Conservation (phyloP, 2,329 filamentous ascomycete species). For the Tolypocladium tropicale region DNA sequence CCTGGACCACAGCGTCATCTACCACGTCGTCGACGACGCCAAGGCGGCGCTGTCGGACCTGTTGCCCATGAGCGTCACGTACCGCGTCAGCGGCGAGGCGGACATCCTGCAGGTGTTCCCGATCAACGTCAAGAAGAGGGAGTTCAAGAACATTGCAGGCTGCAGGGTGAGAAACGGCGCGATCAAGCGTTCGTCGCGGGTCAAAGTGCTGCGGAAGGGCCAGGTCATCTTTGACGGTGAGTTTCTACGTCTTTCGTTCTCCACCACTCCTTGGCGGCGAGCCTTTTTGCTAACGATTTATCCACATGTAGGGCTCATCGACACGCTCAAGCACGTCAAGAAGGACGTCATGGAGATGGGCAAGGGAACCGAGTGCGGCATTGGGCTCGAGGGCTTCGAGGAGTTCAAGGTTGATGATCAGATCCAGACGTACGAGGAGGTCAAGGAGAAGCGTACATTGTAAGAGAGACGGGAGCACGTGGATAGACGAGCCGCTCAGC, state of each 20-base stretch:
- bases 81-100: constrained; percentile 75
- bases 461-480: constrained; percentile 19
- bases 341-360: constrained; percentile 83
- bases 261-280: too few species aligned
- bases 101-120: constrained; percentile 76
- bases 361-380: constrained; percentile 89
- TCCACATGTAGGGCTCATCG: constrained; percentile 52
- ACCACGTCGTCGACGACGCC: constrained; percentile 66
- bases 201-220: constrained; percentile 61
- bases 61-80: constrained; percentile 55
- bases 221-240: constrained; percentile 73
- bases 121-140: constrained; percentile 66
- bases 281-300: constrained; percentile 7
- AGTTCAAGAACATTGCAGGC: constrained; percentile 69
- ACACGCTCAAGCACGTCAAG: constrained; percentile 82
- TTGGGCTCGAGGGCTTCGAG: constrained; percentile 72
- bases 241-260: constrained; percentile 20
- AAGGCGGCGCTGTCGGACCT: constrained; percentile 57
- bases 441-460: constrained; percentile 55
- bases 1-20: constrained; percentile 79
- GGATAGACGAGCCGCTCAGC: not conserved
- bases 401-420: constrained; percentile 73
- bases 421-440: constrained; percentile 80
- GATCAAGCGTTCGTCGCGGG: constrained; percentile 52
- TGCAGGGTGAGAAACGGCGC: constrained; percentile 77